Base-by-base conservation (phyloP, 2,329 filamentous ascomycete species). In the Sarocladium brachiariae region DNA sequence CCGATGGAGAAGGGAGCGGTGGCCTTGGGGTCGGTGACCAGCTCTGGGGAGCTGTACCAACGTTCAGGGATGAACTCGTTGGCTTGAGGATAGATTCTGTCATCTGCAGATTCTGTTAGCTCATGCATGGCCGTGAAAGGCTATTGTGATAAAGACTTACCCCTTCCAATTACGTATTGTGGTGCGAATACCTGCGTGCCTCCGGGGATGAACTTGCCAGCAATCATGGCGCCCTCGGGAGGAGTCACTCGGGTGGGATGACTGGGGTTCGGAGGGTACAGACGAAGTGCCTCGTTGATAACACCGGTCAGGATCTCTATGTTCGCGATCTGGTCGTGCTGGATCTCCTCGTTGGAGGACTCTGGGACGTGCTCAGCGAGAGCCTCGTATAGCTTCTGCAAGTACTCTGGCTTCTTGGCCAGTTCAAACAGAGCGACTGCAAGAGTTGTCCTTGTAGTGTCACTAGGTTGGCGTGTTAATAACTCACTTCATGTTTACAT, bases 201-300 rank as follows among this genome's bases (percentile, higher is more conserved):
- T 2, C 63, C 65, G 1, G 64, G 65, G 30, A 68, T 61, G 33
- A 58, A 59, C 1, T 46, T 50, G 2, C 59, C 55, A 8, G 57
- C 65, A 8, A 70, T 57, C 7, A 55, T 54, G 30, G 65, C 51
- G 3, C 69, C 69, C 48, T 66, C 62, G 1, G 61, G 61, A 1
- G 68, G 67, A 2, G 67, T 69, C n/a, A 62, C 49, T 2, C 68
- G 57, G 47, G 50, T 38, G 13, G 52, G 39, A 2, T 54, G 54
- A 21, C 52, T 53, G 7, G 52, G 52, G 7, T 51, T 50, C 3
- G 52, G 27, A 11, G 52, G 49, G 4, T 45, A 33, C 7, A 53
- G 52, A 18, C 52, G 49, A 23, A 53, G 43, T 13, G 52, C 43
- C 49, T 53, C 52, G 49, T 49, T 24, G 52, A 53, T 51, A 27